Percentiles rank a stretch among this genome's conserved stretches.
These are phyloP conservation scores for Rhizophagus clarus DNA, from an alignment of 192 early-diverging fungal genomes.

Conservation along the genomic window DNA sequence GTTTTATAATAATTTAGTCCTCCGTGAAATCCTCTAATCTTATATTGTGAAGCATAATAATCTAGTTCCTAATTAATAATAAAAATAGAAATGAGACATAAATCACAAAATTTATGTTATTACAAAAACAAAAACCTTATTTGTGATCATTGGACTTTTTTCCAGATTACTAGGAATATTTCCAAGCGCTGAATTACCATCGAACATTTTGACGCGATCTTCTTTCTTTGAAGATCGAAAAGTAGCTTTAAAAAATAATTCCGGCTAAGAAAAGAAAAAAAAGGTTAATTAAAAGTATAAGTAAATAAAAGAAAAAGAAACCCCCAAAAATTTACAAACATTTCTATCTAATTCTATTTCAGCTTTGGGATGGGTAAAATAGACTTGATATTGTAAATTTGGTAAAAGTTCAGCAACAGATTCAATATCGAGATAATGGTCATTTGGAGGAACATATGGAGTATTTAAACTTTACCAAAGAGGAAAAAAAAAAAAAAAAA, in stretches of 20 bases:
- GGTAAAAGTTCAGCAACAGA: slow-evolving; percentile 49
- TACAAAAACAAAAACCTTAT: slow-evolving; percentile 4
- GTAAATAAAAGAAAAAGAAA: not conserved
- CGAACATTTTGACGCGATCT: not conserved
- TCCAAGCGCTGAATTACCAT: slow-evolving; percentile 21
- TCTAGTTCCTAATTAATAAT: slow-evolving; percentile 30
- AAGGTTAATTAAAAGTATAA: not conserved
- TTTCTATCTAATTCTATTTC: slow-evolving; percentile 50
- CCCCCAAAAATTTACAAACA: slow-evolving; percentile 2
- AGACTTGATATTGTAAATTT: slow-evolving; percentile 56
- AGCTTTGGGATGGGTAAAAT: slow-evolving; percentile 38
- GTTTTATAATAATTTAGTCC: slow-evolving; percentile 48
- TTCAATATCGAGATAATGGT: slow-evolving; percentile 42
- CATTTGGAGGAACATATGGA: slow-evolving; percentile 50
- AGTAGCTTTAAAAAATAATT: slow-evolving; percentile 37
- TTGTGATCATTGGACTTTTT: not conserved
- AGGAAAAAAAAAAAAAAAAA: no score
- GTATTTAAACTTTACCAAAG: slow-evolving; percentile 49
- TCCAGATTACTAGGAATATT: not conserved
- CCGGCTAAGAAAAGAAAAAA: not conserved
- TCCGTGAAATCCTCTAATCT: slow-evolving; percentile 36
- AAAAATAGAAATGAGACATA: not conserved
- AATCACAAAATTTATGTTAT: not conserved
- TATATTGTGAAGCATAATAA: slow-evolving; percentile 37
- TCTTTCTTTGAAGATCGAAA: slow-evolving; percentile 34